Conservation (phyloP, 805 yeast species). For the Yarrowia osloensis region DNA sequence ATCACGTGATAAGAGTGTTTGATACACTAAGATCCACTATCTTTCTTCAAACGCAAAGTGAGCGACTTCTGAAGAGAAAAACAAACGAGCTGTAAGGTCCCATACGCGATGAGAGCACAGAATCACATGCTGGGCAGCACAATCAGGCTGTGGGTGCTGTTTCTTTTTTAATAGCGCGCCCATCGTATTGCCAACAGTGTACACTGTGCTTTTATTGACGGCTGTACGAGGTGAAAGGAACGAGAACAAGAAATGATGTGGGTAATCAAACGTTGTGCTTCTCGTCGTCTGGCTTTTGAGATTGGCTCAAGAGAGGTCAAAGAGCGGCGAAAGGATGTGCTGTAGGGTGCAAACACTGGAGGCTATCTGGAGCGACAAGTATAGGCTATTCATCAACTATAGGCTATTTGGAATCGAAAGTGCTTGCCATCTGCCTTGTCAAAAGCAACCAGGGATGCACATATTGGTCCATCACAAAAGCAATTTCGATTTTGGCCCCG, state of each 20-base stretch:
- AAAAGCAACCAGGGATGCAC: conserved; percentile 4
- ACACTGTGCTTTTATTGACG: too few species aligned
- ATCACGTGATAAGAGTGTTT: too few species aligned
- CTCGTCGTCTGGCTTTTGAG: neutral
- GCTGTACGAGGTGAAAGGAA: neutral
- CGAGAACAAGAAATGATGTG: conserved; percentile 9
- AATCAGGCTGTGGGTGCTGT: neutral
- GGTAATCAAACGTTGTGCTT: neutral
- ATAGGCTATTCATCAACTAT: too few species aligned
- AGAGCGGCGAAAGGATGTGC: too few species aligned
- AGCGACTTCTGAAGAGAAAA: neutral
- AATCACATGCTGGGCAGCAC: neutral
- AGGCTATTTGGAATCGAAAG: neutral
- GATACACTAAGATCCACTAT: too few species aligned
- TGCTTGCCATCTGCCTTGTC: neutral
- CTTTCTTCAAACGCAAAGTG: neutral
- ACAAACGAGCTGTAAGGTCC: neutral
- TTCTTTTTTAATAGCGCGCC: neutral
- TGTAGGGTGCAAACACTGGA: too few species aligned
- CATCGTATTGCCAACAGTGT: too few species aligned
- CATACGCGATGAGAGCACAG: neutral
- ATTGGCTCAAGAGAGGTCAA: neutral
- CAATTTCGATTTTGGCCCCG: neutral
- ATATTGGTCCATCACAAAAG: conserved; percentile 10
- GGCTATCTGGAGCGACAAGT: too few species aligned